Evolutionary conservation across 164 flowering plant species (phyloP).

Genomic region (Piper longum): DNA sequence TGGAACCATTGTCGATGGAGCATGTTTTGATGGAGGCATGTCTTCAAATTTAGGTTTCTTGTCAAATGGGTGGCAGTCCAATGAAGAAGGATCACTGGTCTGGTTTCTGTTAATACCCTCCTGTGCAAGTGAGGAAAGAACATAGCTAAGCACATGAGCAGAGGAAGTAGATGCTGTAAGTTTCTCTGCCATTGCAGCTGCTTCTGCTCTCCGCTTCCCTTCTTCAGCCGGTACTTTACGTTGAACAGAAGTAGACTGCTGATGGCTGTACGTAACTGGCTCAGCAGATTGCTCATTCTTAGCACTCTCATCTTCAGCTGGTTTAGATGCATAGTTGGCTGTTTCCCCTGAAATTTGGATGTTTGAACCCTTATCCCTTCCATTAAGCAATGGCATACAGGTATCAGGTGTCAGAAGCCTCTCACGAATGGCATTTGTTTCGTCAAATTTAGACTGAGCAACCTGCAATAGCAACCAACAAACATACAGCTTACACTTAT

Average conservation of each 20-base stretch:
- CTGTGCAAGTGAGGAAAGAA: slow-evolving; percentile 77
- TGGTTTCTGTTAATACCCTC: slow-evolving; percentile 53
- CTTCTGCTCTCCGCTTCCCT: slow-evolving; percentile 60
- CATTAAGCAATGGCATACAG: slow-evolving; percentile 24
- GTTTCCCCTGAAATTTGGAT: slow-evolving; percentile 16
- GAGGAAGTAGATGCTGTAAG: slow-evolving; percentile 86
- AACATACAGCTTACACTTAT: too few relatives aligned
- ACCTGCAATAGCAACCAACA: slow-evolving; percentile 25
- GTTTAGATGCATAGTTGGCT: slow-evolving; percentile 16
- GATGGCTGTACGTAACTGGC: slow-evolving; percentile 38
- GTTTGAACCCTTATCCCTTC: slow-evolving; percentile 26
- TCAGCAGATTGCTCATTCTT: slow-evolving; percentile 41
- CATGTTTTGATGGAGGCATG: not conserved
- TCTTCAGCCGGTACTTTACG: slow-evolving; percentile 35
- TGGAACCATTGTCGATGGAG: slow-evolving; percentile 19
- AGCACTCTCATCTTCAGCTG: slow-evolving; percentile 6
- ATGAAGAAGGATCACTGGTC: slow-evolving; percentile 24
- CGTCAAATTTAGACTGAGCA: slow-evolving; percentile 47
- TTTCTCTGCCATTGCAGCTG: slow-evolving; percentile 87
- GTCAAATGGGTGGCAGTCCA: slow-evolving; percentile 33
- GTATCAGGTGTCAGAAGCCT: slow-evolving; percentile 20
- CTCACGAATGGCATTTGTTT: slow-evolving; percentile 26
- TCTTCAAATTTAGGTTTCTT: slow-evolving; percentile 51
- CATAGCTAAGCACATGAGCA: slow-evolving; percentile 87
- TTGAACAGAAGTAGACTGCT: slow-evolving; percentile 9